Conservation (phyloP, 2,329 filamentous ascomycete genomes). For the Ophiocordyceps camponoti-leonardi region DNA sequence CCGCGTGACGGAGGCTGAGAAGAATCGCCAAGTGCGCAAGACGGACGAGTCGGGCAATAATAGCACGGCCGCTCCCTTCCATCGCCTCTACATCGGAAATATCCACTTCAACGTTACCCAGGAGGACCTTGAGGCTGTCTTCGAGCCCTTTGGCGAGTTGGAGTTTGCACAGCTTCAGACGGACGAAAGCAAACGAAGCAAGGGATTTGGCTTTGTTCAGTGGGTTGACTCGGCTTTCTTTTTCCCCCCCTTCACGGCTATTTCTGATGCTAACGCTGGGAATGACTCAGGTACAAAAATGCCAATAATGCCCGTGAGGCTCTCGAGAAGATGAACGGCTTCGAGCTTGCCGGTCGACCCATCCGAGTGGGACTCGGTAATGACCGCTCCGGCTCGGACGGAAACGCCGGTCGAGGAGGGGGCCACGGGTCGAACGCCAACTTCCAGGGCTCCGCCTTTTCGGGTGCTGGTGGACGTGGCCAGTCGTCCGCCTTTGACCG, state of each 20-base stretch:
- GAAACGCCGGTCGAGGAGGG: constrained; percentile 77
- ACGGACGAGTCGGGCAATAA: constrained; percentile 51
- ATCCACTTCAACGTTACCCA: constrained; percentile 99
- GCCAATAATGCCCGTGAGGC: constrained; percentile 84
- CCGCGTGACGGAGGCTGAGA: constrained; percentile 95
- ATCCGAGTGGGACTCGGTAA: constrained; percentile 98
- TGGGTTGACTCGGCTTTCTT: constrained; percentile 31
- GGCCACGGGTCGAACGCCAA: constrained; percentile 62
- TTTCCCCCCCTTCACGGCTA: background rate
- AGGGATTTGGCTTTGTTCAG: constrained; percentile 98
- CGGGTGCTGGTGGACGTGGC: constrained; percentile 74
- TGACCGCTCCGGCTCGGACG: constrained; percentile 98
- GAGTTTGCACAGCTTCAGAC: constrained; percentile 97
- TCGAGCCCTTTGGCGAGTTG: constrained; percentile 92
- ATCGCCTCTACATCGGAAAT: constrained; percentile 96
- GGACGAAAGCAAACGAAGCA: constrained; percentile 76
- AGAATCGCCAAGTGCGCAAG: constrained; percentile 89
- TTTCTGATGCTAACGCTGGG: background rate
- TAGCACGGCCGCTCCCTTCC: constrained; percentile 84
- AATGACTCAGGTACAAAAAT: constrained; percentile 60
- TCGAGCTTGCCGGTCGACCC: constrained; percentile 89
- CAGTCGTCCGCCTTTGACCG: constrained; percentile 79
- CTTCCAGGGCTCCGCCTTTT: constrained; percentile 83
- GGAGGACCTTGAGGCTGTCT: constrained; percentile 85
- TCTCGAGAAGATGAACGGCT: constrained; percentile 97